Evolutionary conservation across 2,329 filamentous ascomycete genomes (phyloP).

Genomic region (Sporothrix brunneoviolacea): DNA sequence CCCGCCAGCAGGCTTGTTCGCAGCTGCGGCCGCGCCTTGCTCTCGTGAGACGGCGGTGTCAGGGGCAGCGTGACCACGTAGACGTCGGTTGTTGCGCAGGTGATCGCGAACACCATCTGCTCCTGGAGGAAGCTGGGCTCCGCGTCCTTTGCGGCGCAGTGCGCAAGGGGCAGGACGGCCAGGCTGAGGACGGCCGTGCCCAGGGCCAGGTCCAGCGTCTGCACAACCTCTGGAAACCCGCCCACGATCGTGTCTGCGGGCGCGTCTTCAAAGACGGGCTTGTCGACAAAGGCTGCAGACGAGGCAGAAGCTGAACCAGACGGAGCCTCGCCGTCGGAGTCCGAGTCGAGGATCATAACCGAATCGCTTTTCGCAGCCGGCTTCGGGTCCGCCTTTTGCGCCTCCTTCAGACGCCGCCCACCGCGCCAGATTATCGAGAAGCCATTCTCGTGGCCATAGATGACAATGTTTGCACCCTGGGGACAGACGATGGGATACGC

Average conservation of each 20-base stretch:
- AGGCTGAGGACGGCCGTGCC: constrained; percentile 50
- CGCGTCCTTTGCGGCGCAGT: constrained; percentile 43
- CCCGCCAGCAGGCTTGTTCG: constrained; percentile 44
- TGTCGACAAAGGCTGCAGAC: constrained; percentile 37
- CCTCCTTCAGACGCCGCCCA: constrained; percentile 50
- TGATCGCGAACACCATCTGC: constrained; percentile 54
- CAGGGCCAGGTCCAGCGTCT: constrained; percentile 55
- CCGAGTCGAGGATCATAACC: constrained; percentile 58
- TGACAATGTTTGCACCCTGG: constrained; percentile 55
- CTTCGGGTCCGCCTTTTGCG: constrained; percentile 26
- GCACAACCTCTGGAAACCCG: constrained; percentile 48
- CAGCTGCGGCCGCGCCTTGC: constrained; percentile 50
- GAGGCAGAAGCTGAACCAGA: constrained; percentile 19
- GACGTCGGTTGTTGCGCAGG: constrained; percentile 50
- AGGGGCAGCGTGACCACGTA: constrained; percentile 54
- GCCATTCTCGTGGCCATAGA: constrained; percentile 59
- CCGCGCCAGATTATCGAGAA: constrained; percentile 57
- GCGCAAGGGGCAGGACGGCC: constrained; percentile 47
- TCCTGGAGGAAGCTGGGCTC: constrained; percentile 45
- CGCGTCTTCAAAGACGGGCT: constrained; percentile 51
- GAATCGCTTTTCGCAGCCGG: constrained; percentile 31
- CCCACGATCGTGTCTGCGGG: constrained; percentile 32
- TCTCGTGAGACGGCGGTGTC: constrained; percentile 54
- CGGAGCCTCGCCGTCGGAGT: constrained; percentile 43
- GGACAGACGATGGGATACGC: constrained; percentile 55